Conservation (phyloP, 257 asterid species). For the Rauvolfia tetraphylla region DNA sequence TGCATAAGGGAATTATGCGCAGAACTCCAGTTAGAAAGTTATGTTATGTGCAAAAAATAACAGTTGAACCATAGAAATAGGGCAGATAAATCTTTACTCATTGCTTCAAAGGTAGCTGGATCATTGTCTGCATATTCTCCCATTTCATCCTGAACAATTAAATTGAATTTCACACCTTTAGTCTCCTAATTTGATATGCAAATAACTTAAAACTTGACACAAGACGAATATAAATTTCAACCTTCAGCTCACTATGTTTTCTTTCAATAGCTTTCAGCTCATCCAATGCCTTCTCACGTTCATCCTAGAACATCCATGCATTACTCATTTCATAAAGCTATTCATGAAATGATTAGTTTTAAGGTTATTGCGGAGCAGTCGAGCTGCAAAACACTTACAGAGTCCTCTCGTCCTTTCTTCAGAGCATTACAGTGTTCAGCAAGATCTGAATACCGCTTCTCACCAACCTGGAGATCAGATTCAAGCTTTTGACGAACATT, state of each 20-base stretch:
- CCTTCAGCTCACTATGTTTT: slow-evolving; percentile 72
- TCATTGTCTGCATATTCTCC: slow-evolving; percentile 74
- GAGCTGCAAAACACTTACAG: slow-evolving; percentile 46
- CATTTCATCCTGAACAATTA: slow-evolving; percentile 63
- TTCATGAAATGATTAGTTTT: background rate
- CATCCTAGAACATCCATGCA: slow-evolving; percentile 55
- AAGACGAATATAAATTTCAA: slow-evolving; percentile 21
- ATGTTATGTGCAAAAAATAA: background rate
- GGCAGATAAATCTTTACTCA: slow-evolving; percentile 48
- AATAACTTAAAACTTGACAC: background rate
- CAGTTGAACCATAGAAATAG: slow-evolving; percentile 10
- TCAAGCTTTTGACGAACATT: slow-evolving; percentile 65
- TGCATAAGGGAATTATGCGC: background rate
- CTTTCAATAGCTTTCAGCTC: slow-evolving; percentile 71
- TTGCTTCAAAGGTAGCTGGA: slow-evolving; percentile 87
- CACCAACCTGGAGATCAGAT: slow-evolving; percentile 64
- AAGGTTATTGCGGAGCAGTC: slow-evolving; percentile 1
- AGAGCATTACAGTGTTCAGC: slow-evolving; percentile 62
- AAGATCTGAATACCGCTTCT: slow-evolving; percentile 60
- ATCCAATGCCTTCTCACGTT: slow-evolving; percentile 70
- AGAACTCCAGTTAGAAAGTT: background rate
- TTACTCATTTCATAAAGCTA: background rate
- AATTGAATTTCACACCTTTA: background rate
- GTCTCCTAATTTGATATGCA: background rate
- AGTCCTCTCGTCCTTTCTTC: slow-evolving; percentile 91